phyloP scores from a whole-genome alignment of 2,329 filamentous ascomycete genomes.

The Cladosporium sp. region DNA sequence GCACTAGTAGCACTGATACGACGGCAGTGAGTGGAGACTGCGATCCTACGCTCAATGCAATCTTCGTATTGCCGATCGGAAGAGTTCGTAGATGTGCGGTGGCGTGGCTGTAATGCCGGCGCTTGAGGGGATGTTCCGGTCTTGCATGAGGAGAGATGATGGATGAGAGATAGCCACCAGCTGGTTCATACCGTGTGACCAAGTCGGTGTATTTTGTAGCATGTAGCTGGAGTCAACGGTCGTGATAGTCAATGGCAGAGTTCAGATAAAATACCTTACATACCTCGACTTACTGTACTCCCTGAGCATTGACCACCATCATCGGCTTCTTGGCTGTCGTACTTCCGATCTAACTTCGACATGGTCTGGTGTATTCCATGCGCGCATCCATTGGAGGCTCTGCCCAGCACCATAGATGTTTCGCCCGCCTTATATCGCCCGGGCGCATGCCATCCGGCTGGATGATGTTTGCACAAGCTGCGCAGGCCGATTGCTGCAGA shows the following conservation, averaged over 20 bases:
- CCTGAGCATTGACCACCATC: slow-evolving; percentile 6
- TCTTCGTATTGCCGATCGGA: background rate
- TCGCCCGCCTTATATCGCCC: slow-evolving; percentile 10
- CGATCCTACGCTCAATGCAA: background rate
- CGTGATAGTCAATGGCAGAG: background rate
- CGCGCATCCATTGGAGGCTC: background rate
- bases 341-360: slow-evolving; percentile 10
- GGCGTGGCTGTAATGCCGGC: background rate
- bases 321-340: slow-evolving; percentile 3
- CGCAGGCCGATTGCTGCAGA: slow-evolving; percentile 12
- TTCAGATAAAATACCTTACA: background rate
- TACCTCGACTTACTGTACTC: too few relatives aligned
- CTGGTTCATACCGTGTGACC: background rate
- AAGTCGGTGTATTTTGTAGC: background rate
- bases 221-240: background rate
- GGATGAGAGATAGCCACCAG: background rate
- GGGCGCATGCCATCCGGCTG: slow-evolving; percentile 16
- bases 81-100: background rate
- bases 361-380: background rate
- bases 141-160: background rate
- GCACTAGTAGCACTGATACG: background rate
- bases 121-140: background rate
- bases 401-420: slow-evolving; percentile 11
- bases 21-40: background rate
- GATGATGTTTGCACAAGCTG: slow-evolving; percentile 19